Percentiles rank a stretch among this genome's conserved stretches.
phyloP scores from a whole-genome alignment of 1,284 basidiomycete species.

The Fistulinella cinereoalba region DNA sequence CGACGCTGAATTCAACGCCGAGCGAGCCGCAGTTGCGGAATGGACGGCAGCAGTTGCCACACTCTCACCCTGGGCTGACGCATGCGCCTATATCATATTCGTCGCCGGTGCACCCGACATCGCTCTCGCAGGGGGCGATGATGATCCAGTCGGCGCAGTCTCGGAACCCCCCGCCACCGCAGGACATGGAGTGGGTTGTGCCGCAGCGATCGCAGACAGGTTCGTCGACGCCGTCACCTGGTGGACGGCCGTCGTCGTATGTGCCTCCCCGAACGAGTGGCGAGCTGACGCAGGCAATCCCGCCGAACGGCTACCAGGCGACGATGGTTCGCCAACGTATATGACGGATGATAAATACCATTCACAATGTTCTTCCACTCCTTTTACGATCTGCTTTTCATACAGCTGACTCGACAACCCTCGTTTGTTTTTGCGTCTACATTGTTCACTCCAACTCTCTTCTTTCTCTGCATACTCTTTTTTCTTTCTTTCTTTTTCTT shows the following conservation, averaged over 20 bases:
- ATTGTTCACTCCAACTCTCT: constrained; percentile 3
- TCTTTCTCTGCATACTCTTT: constrained; percentile 25
- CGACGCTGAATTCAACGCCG: constrained; percentile 33
- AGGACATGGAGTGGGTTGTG: constrained; percentile 50
- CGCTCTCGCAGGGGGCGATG: constrained; percentile 41
- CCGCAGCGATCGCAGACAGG: constrained; percentile 43
- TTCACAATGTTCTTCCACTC: constrained; percentile 2
- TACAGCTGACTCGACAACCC: constrained; percentile 24
- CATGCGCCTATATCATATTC: constrained; percentile 48
- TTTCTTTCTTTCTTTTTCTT: too few species aligned
- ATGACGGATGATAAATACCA: constrained; percentile 22
- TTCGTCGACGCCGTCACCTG: constrained; percentile 40
- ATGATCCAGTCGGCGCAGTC: constrained; percentile 43
- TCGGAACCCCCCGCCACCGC: constrained; percentile 37
- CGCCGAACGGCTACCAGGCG: constrained; percentile 48
- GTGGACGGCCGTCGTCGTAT: constrained; percentile 57
- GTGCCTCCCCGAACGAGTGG: constrained; percentile 47
- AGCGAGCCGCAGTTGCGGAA: constrained; percentile 44
- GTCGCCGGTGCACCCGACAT: constrained; percentile 36
- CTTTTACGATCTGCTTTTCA: constrained; percentile 27
- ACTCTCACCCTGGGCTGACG: constrained; percentile 36
- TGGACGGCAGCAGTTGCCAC: constrained; percentile 45
- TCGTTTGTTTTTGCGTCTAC: constrained; percentile 23
- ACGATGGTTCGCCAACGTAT: constrained; percentile 52
- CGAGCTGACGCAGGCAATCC: constrained; percentile 42